These are phyloP conservation scores for Kodamaea jinghongensis DNA, from an alignment of 805 yeast genomes.

Conservation along the genomic window DNA sequence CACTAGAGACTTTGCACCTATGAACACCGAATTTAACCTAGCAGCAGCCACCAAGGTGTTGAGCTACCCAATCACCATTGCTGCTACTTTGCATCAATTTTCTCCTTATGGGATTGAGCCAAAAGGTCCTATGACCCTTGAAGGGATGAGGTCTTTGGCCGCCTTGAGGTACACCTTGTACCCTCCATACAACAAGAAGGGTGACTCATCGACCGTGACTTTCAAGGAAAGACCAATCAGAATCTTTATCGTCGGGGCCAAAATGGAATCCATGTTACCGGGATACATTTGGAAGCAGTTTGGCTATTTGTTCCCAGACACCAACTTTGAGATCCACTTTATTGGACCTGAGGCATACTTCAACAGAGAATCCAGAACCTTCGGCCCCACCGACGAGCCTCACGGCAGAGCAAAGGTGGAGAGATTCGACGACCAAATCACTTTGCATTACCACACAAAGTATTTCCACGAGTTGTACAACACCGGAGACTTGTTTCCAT, in stretches of 20 bases:
- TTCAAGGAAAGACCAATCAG: slow-evolving; percentile 87
- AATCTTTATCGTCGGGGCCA: slow-evolving; percentile 84
- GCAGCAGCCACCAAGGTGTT: slow-evolving; percentile 95
- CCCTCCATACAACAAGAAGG: slow-evolving; percentile 49
- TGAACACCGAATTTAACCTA: slow-evolving; percentile 95
- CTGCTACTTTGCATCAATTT: slow-evolving; percentile 73
- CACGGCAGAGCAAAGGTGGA: slow-evolving; percentile 63
- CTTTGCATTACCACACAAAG: slow-evolving; percentile 81
- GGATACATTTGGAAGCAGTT: slow-evolving; percentile 95
- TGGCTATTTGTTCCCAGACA: slow-evolving; percentile 78
- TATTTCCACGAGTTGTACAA: slow-evolving; percentile 90
- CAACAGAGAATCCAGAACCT: slow-evolving; percentile 64
- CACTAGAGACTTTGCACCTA: slow-evolving; percentile 87
- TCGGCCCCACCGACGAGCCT: slow-evolving; percentile 50
- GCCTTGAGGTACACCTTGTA: slow-evolving; percentile 89
- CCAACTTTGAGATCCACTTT: slow-evolving; percentile 81
- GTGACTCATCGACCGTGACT: slow-evolving; percentile 48
- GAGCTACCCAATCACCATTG: slow-evolving; percentile 89
- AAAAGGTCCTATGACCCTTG: slow-evolving; percentile 83
- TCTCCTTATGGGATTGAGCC: slow-evolving; percentile 83
- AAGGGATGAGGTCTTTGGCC: slow-evolving; percentile 90
- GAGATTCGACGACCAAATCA: slow-evolving; percentile 69
- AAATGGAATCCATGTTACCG: slow-evolving; percentile 91
- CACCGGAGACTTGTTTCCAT: slow-evolving; percentile 93
- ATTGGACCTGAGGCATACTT: slow-evolving; percentile 90